Conservation (phyloP, 2,329 filamentous ascomycete genomes). For the Elsinoe fawcettii region DNA sequence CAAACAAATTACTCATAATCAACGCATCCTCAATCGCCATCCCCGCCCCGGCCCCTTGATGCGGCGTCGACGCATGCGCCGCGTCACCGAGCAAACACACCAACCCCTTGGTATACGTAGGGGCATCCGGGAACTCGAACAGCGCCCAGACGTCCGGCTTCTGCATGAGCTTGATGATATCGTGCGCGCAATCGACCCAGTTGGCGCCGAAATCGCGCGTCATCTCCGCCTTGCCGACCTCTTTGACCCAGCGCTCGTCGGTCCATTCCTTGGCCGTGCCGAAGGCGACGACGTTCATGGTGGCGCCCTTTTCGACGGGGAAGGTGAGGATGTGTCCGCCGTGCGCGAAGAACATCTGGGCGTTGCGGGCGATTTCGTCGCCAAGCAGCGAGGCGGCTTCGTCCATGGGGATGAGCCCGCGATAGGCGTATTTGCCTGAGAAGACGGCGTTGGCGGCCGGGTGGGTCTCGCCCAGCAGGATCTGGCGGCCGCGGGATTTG, state of each 20-base stretch:
- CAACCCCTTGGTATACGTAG: conserved; percentile 30
- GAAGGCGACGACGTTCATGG: conserved; percentile 51
- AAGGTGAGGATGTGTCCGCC: conserved; percentile 54
- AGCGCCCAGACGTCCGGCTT: conserved; percentile 43
- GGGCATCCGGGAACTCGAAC: conserved; percentile 40
- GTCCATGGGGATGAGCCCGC: conserved; percentile 54
- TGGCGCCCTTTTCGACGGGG: conserved; percentile 49
- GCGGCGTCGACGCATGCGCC: conserved; percentile 49
- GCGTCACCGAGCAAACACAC: conserved; percentile 48
- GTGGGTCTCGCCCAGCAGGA: conserved; percentile 44
- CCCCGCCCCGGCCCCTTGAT: conserved; percentile 50
- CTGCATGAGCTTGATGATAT: conserved; percentile 40
- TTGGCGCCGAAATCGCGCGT: conserved; percentile 30
- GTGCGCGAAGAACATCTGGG: conserved; percentile 39
- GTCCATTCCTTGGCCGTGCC: conserved; percentile 36
- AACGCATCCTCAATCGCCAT: conserved; percentile 50
- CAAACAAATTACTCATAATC: conserved; percentile 36
- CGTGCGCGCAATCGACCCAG: conserved; percentile 37
- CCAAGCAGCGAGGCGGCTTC: conserved; percentile 24
- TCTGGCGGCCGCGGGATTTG: conserved; percentile 46
- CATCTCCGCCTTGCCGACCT: conserved; percentile 36
- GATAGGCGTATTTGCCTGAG: conserved; percentile 53
- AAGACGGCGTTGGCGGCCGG: conserved; percentile 44
- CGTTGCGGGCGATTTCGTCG: conserved; percentile 22
- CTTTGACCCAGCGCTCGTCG: conserved; percentile 34